phyloP scores from a whole-genome alignment of 1,284 basidiomycete genomes.

The Athelia psychrophila region DNA sequence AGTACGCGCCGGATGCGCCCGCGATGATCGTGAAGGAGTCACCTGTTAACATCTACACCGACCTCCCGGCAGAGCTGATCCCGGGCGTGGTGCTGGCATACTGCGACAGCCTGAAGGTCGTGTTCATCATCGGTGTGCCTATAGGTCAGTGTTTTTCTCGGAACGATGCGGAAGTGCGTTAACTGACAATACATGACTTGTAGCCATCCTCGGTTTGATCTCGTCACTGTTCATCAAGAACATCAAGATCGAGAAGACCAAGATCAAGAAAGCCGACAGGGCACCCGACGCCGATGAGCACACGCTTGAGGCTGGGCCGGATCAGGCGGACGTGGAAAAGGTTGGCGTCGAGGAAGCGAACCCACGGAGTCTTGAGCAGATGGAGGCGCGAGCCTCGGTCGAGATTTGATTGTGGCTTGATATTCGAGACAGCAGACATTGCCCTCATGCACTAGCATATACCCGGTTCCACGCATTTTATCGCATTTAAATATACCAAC shows the following conservation, averaged over 20 bases:
- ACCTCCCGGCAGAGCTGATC: constrained; percentile 3
- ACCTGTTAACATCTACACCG: constrained; percentile 9
- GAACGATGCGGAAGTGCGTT: neutral
- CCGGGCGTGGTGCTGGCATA: constrained; percentile 6
- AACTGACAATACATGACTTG: neutral
- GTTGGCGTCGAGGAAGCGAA: too few species aligned
- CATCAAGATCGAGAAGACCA: neutral
- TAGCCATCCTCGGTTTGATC: constrained; percentile 3
- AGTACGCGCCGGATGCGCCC: constrained; percentile 11
- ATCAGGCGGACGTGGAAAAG: too few species aligned
- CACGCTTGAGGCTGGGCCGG: too few species aligned
- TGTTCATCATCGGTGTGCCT: constrained; percentile 10
- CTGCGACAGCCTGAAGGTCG: constrained; percentile 6
- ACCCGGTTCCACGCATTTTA: too few species aligned
- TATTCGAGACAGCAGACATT: too few species aligned
- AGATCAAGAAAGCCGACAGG: too few species aligned
- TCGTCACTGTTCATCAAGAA: constrained; percentile 6
- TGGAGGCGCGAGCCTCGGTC: too few species aligned
- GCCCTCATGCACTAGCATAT: too few species aligned
- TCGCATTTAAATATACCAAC: too few species aligned
- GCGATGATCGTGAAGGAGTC: neutral
- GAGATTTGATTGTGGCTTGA: too few species aligned
- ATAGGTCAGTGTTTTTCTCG: neutral
- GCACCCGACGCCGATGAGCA: too few species aligned
- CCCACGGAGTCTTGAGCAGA: too few species aligned